Evolutionary conservation across 2,329 filamentous ascomycete genomes (phyloP), one percentile per base, ranked within the genome.

Genomic region (Neurospora crassa): DNA sequence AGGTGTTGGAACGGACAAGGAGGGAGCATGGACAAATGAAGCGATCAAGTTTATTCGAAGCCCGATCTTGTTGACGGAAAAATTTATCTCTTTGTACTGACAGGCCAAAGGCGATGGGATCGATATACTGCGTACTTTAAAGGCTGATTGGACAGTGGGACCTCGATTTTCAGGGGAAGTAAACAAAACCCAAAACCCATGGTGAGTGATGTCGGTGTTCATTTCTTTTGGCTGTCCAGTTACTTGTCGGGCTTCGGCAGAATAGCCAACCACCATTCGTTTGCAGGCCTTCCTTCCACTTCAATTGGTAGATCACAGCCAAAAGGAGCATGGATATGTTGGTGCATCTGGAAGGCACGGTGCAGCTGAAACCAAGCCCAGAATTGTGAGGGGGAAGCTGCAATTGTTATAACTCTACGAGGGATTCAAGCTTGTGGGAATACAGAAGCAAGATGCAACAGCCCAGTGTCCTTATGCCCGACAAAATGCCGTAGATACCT

Each of bases 1-100:
- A 34, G 53, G 72, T 10, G 18, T 63, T 11, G 18, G 53, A 14
- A 63, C 53, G 53, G 53, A n/a, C 7, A 73, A 75, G 63, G 67
- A 72, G 42, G 63, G 70, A 40, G 71, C 73, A 29, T 75, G 74
- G 74, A 75, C 73, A 47, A 73, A 72, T n/a, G 73, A 73, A 41
- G 73, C 73, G 20, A 20, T 74, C 67, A 70, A 72, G 71, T 73
- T 72, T 40, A 75, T 75, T 70, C 63, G 70, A 40, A 70, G 67
- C 11, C 71, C 71, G 29, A 14, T 72, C n/a, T 18, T 41, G 67
- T 20, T 72, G 67, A 72, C 71, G 20, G 71, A 72, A n/a, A 24
- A 40, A 20, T 72, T 72, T 41, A 24, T 67, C 2, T 67, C 69
- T 4, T 41, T 63, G 42, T 69, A 69, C 6, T 53, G 34, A 59